phyloP scores from a whole-genome alignment of 2,329 filamentous ascomycete species.

The Fusarium dimerum region DNA sequence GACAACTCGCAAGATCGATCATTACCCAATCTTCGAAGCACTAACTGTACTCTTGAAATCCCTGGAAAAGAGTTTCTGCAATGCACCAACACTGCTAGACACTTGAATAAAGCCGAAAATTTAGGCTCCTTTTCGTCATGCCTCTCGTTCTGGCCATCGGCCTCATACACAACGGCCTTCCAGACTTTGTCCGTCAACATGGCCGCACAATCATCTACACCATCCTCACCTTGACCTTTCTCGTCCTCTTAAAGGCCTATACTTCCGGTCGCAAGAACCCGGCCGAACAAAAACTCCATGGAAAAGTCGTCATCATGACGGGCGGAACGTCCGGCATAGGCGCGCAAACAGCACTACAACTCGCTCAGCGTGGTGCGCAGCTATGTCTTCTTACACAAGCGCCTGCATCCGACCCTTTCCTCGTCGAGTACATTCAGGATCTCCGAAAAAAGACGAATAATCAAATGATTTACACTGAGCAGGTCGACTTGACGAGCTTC shows the following conservation, averaged over 20 bases:
- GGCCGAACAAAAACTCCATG: constrained; percentile 84
- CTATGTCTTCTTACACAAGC: constrained; percentile 86
- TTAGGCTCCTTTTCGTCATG: constrained; percentile 40
- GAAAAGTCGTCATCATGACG: constrained; percentile 90
- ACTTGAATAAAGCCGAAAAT: not conserved
- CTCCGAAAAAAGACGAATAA: constrained; percentile 76
- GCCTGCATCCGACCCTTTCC: constrained; percentile 78
- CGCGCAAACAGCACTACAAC: constrained; percentile 69
- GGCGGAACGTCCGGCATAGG: constrained; percentile 94
- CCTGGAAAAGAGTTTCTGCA: constrained; percentile 9
- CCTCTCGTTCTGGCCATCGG: constrained; percentile 53
- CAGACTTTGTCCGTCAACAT: constrained; percentile 48
- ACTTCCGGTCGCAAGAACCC: constrained; percentile 73
- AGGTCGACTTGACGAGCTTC: constrained; percentile 86
- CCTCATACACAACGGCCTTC: constrained; percentile 49
- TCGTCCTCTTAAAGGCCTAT: constrained; percentile 67
- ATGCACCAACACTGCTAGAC: constrained; percentile 2
- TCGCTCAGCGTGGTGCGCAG: constrained; percentile 84
- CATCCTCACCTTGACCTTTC: constrained; percentile 36
- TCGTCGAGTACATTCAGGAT: constrained; percentile 91
- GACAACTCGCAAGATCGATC: constrained; percentile 12
- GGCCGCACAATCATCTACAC: constrained; percentile 45
- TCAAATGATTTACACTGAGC: constrained; percentile 89
- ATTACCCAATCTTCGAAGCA: not conserved
- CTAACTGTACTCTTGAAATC: not conserved